Evolutionary conservation across 73 alveolate genomes (phyloP).

Genomic region (Stentor coeruleus): DNA sequence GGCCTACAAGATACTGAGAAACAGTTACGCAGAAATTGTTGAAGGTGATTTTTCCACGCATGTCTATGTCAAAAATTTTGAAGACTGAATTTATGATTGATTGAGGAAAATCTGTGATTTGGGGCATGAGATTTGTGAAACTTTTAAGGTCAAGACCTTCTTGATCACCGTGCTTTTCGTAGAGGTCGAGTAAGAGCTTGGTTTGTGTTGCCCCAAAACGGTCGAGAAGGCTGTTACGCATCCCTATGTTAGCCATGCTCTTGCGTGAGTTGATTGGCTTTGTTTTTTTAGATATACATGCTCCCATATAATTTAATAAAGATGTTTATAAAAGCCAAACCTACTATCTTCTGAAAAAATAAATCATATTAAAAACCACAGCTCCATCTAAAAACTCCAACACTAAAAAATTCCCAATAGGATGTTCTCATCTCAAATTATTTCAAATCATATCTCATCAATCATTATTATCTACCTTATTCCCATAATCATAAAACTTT

Average conservation of each 20-base stretch:
- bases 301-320: no score
- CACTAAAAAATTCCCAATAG: no score
- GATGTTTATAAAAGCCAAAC: no score
- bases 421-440: no score
- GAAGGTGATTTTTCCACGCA: background rate
- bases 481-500: no score
- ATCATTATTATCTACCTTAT: no score
- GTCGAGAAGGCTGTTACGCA: background rate
- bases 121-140: slow-evolving; percentile 1
- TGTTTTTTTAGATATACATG: background rate
- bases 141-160: background rate
- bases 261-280: background rate
- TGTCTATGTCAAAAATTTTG: background rate
- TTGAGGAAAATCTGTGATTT: background rate
- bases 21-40: slow-evolving; percentile 25
- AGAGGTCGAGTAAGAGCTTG: background rate
- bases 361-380: no score
- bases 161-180: background rate
- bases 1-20: slow-evolving; percentile 25
- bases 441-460: no score
- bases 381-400: no score
- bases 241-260: background rate
- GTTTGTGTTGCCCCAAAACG: slow-evolving; percentile 4
- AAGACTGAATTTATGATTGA: background rate
- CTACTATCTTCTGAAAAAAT: no score